Evolutionary conservation across 805 yeast genomes (phyloP).

Genomic region (Zygotorulaspora florentina): DNA sequence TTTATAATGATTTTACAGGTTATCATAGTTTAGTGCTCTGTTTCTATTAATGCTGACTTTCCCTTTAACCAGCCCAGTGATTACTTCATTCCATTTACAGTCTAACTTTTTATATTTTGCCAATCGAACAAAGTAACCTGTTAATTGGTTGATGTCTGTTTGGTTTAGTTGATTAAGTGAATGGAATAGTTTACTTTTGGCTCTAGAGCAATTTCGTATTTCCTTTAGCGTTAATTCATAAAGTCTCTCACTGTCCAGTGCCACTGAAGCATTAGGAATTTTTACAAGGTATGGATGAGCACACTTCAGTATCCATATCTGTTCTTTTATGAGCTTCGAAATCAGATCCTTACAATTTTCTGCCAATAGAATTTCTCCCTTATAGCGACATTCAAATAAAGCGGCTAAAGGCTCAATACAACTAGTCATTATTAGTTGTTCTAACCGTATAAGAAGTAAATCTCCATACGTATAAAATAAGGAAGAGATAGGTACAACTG

Average conservation of each 20-base stretch:
- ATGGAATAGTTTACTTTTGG: slow-evolving; percentile 43
- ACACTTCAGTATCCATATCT: slow-evolving; percentile 16
- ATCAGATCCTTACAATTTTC: slow-evolving; percentile 10
- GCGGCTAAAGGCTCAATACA: slow-evolving; percentile 27
- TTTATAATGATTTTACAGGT: slow-evolving; percentile 13
- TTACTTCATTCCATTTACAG: slow-evolving; percentile 46
- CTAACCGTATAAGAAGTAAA: slow-evolving; percentile 20
- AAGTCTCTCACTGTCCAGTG: slow-evolving; percentile 35
- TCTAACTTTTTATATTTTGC: slow-evolving; percentile 42
- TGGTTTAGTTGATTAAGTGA: slow-evolving; percentile 30
- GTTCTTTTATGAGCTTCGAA: slow-evolving; percentile 22
- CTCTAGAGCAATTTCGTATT: slow-evolving; percentile 39
- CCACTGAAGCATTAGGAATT: slow-evolving; percentile 25
- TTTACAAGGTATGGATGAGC: slow-evolving; percentile 18
- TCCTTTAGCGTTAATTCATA: slow-evolving; percentile 33
- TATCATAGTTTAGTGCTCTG: slow-evolving; percentile 21
- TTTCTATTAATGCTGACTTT: slow-evolving; percentile 21
- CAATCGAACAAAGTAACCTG: slow-evolving; percentile 56
- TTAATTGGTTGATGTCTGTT: slow-evolving; percentile 64
- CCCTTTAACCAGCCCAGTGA: slow-evolving; percentile 44
- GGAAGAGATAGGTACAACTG: slow-evolving; percentile 7
- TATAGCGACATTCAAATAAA: slow-evolving; percentile 22
- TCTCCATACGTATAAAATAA: slow-evolving; percentile 21
- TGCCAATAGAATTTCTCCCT: slow-evolving; percentile 19
- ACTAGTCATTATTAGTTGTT: slow-evolving; percentile 23